These are phyloP conservation scores for Exophiala bonariae DNA, from an alignment of 2,329 filamentous ascomycete species.

Conservation along the genomic window DNA sequence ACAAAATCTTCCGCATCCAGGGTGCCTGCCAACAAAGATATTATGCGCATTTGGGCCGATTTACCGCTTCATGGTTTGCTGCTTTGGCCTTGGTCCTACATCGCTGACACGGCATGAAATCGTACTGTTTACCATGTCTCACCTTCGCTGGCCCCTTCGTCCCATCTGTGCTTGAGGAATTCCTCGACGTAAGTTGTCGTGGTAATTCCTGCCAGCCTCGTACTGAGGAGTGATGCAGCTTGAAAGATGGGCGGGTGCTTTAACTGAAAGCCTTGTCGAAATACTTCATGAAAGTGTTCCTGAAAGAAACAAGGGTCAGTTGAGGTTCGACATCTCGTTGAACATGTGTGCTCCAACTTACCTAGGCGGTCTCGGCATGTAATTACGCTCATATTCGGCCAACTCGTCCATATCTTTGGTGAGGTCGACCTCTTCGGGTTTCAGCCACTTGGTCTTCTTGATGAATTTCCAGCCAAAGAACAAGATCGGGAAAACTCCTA, in stretches of 20 bases:
- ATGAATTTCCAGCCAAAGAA: slow-evolving; percentile 71
- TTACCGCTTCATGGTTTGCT: too few species aligned
- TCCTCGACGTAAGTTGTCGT: background rate
- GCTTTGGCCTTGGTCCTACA: too few species aligned
- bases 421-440: slow-evolving; percentile 63
- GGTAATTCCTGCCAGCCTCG: too few species aligned
- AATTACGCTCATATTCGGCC: slow-evolving; percentile 66
- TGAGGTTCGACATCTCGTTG: background rate
- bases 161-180: too few species aligned
- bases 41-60: too few species aligned
- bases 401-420: slow-evolving; percentile 63
- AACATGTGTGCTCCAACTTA: slow-evolving; percentile 34
- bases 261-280: slow-evolving; percentile 48
- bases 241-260: background rate
- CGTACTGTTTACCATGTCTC: too few species aligned
- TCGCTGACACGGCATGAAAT: too few species aligned
- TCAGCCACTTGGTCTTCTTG: slow-evolving; percentile 61
- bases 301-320: slow-evolving; percentile 4
- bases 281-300: slow-evolving; percentile 26
- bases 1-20: too few species aligned
- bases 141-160: too few species aligned
- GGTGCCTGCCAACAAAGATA: too few species aligned
- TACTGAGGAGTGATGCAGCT: too few species aligned
- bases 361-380: slow-evolving; percentile 55
- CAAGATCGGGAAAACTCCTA: slow-evolving; percentile 68